Base-by-base conservation (phyloP, 179 eudicot species). In the Gypsophila paniculata region DNA sequence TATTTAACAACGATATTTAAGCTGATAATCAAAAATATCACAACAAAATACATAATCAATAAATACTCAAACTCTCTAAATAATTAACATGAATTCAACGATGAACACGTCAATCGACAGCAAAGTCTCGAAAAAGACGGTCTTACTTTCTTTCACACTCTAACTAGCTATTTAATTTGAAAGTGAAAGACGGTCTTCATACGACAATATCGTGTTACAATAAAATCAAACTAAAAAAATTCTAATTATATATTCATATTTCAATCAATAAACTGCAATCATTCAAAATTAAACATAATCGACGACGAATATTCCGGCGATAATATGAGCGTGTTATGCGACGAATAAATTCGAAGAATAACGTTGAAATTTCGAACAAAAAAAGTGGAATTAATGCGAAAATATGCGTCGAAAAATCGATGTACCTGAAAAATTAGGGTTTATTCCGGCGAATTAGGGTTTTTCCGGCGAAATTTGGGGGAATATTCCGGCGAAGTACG, bases 401-500 rank as follows among this genome's bases (percentile, higher is more conserved):
- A 14, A 8, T 29, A 17, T 4, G 19, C 6, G 29, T 42, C 11
- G 62, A 13, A 58, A 22, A 58, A 11, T 58, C 12, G 9, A 11
- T 4, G 0, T 61, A 61, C 65, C 39, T 26, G 65, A 5, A 2
- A 1, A 61, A 4, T 14, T 21, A 17, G 39, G 65, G 23, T 25
- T 42, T 61, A 60, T 60, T 60, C 64, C 38, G 64, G 38, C 38
- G 38, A 60, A 12, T 0, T 0, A n/a, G 64, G 21, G 12, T 36
- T 61, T 26, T 61, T 61, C 65, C 42, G 65, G 39, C 42, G 42
- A 61, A 13, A 29, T 29, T 29, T 0, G 17, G 65, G 44, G 13
- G 42, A 34, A 61, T 61, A 32, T 61, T 59, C 63, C 63, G 63
- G 63, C 36, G 34, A 59, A 26, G 36, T 23, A 25, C 21, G 36